Conservation (phyloP, 2,329 filamentous ascomycete species). For the Tolypocladium endophyticum region DNA sequence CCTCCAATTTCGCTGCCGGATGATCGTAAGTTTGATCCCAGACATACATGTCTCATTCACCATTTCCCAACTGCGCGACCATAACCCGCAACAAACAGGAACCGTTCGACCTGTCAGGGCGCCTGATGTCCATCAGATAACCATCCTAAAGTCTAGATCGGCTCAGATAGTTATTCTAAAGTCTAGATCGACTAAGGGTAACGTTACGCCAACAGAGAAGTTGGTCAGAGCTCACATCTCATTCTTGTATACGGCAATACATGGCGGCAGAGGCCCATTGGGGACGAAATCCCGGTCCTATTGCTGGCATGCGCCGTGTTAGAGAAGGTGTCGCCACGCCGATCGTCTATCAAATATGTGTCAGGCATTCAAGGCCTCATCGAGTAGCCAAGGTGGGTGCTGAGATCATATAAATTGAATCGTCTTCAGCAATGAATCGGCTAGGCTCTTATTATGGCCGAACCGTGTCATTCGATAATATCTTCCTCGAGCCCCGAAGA, state of each 20-base stretch:
- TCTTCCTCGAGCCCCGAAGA: background rate
- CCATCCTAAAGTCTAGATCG: background rate
- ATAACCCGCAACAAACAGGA: background rate
- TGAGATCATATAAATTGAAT: background rate
- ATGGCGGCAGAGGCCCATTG: constrained; percentile 1
- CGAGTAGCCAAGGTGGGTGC: background rate
- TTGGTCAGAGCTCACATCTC: constrained; percentile 3
- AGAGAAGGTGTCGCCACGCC: constrained; percentile 1
- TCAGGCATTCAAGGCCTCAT: background rate
- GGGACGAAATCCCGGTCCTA: background rate
- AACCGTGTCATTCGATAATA: background rate
- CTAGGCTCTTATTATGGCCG: background rate
- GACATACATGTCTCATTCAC: background rate
- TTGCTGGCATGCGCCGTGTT: constrained; percentile 13
- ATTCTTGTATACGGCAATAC: constrained; percentile 11
- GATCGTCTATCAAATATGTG: constrained; percentile 7
- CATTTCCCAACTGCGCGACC: background rate
- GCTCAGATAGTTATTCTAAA: background rate
- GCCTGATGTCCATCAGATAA: background rate
- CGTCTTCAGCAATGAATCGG: background rate
- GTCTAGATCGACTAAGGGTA: constrained; percentile 1
- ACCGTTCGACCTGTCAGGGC: background rate
- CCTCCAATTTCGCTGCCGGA: background rate
- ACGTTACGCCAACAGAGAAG: background rate
- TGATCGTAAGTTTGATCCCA: background rate